Conservation (phyloP, 495 filamentous ascomycete species). For the Stereocaulon alpinum region DNA sequence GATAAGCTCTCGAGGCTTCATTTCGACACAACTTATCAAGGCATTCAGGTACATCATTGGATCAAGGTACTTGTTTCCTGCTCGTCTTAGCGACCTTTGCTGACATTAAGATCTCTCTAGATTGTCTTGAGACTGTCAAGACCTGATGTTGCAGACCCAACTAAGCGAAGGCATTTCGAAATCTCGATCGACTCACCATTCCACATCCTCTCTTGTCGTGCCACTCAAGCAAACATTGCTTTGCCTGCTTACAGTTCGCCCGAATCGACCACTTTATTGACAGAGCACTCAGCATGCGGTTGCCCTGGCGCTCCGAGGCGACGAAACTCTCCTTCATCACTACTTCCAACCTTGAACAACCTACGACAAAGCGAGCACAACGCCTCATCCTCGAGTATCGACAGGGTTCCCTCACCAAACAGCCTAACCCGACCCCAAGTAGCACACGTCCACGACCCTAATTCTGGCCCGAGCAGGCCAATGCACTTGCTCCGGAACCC, state of each 20-base stretch:
- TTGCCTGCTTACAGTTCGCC: slow-evolving; percentile 74
- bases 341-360: slow-evolving; percentile 32
- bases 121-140: slow-evolving; percentile 95
- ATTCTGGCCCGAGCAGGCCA: slow-evolving; percentile 45
- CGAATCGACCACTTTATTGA: slow-evolving; percentile 38
- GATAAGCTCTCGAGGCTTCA: slow-evolving; percentile 66
- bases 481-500: slow-evolving; percentile 86
- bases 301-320: slow-evolving; percentile 56
- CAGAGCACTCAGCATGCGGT: slow-evolving; percentile 56
- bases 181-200: slow-evolving; percentile 98
- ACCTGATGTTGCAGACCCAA: slow-evolving; percentile 66
- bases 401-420: slow-evolving; percentile 24
- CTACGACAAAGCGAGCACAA: slow-evolving; percentile 27
- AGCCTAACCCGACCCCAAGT: slow-evolving; percentile 38
- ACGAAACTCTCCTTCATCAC: slow-evolving; percentile 33
- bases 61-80: slow-evolving; percentile 67
- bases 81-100: not conserved
- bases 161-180: slow-evolving; percentile 86
- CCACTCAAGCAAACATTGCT: slow-evolving; percentile 80
- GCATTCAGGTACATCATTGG: slow-evolving; percentile 96
- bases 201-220: slow-evolving; percentile 87
- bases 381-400: slow-evolving; percentile 15
- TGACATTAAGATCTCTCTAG: slow-evolving; percentile 39
- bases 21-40: slow-evolving; percentile 92
- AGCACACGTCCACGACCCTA: slow-evolving; percentile 38